Evolutionary conservation across 2,329 filamentous ascomycete species (phyloP), one percentile per base, ranked within the genome.

Genomic region (Colletotrichum lentis): DNA sequence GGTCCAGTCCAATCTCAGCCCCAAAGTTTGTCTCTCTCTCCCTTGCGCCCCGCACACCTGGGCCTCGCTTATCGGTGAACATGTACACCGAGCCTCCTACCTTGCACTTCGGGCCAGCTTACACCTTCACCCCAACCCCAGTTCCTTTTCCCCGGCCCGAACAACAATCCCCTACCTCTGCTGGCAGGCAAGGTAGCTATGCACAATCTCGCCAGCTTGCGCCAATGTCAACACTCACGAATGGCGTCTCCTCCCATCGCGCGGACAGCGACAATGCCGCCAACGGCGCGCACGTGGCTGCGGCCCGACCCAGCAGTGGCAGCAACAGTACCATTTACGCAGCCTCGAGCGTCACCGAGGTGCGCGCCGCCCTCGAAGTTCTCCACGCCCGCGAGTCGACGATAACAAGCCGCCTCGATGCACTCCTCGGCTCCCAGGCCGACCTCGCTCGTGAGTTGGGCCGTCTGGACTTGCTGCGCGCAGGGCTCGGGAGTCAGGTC

Each of bases 391-490:
- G 91, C 75, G 94, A 98, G 79, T 85, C 89, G 70, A 80, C 85
- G 62, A 88, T 97, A 71, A 93, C 91, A 0, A 84, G 85, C 62
- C 90, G 89, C 53, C 88, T 98, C 52, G 88, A 95, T 78, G 83
- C 86, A 60, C 87, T 97, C 61, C 82, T 97, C 56, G 88, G 90
- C 70, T 94, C 92, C 0, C 94, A 98, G 77, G 89, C 92, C 69
- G 92, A 97, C 76, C 87, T 99, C 57, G 91, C 91, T 22, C 91
- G 94, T 72, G 93, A 97, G 75, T 85, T 99, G 58, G 90, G 90
- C 69, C 91, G 95, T 20, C 86, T 99, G 71, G 96, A 99, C 79
- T 85, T 97, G 37, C 86, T 97, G 62, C 92, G 96, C 72, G 94
- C 94, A 49, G 91, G 94, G 71, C 86, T 98, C 39, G 94, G 94